Evolutionary conservation across 148 eudicot genomes (phyloP).

Genomic region (Nepenthes mirabilis): DNA sequence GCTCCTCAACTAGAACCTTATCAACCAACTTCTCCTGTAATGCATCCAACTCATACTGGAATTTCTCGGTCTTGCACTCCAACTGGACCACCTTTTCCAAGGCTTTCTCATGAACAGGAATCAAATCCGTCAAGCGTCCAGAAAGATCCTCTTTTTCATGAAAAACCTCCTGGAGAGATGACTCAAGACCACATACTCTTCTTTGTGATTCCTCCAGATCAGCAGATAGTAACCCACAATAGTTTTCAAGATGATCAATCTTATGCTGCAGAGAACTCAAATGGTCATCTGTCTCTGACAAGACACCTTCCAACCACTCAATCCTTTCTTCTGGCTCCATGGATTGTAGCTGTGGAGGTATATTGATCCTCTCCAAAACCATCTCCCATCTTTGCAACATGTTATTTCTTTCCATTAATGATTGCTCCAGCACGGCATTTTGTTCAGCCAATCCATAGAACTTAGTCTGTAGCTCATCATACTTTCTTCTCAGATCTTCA

Average conservation of each 20-base stretch:
- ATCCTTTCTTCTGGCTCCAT: slow-evolving; percentile 94
- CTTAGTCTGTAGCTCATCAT: slow-evolving; percentile 75
- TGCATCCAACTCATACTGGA: slow-evolving; percentile 32
- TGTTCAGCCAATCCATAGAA: slow-evolving; percentile 92
- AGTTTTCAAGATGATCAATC: slow-evolving; percentile 46
- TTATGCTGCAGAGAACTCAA: slow-evolving; percentile 79
- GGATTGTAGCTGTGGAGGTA: slow-evolving; percentile 70
- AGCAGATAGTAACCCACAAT: slow-evolving; percentile 38
- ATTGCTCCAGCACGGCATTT: slow-evolving; percentile 97
- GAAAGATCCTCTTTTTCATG: slow-evolving; percentile 52
- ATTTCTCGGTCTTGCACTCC: slow-evolving; percentile 29
- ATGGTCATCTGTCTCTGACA: slow-evolving; percentile 67
- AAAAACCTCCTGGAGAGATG: slow-evolving; percentile 30
- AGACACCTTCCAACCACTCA: slow-evolving; percentile 76
- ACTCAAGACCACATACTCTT: slow-evolving; percentile 42
- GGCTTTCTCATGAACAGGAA: slow-evolving; percentile 35
- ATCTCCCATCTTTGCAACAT: slow-evolving; percentile 94
- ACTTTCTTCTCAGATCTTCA: slow-evolving; percentile 62
- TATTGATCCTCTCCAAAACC: slow-evolving; percentile 59
- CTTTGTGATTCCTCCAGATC: slow-evolving; percentile 55
- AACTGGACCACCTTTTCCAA: slow-evolving; percentile 27
- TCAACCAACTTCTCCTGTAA: slow-evolving; percentile 35
- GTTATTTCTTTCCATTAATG: slow-evolving; percentile 81
- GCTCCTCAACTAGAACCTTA: slow-evolving; percentile 32
- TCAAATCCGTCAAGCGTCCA: slow-evolving; percentile 33